Percentiles rank a stretch among this genome's conserved stretches.
Conservation (phyloP, 1,139 yeast genomes). For the Arxiozyma slooffiae region DNA sequence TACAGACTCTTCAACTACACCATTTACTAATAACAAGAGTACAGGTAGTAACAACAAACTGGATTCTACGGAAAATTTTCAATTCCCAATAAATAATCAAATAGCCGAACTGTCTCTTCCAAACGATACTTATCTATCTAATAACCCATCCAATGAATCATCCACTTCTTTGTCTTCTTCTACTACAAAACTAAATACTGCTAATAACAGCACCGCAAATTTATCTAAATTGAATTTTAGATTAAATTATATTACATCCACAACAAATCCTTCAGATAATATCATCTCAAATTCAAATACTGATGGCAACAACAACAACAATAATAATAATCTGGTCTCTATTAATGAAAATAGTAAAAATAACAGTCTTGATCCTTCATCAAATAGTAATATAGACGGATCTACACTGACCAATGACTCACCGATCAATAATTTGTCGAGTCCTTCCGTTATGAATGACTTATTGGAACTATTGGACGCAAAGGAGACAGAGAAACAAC, state of each 20-base stretch:
- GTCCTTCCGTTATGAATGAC: constrained; percentile 25
- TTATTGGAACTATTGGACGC: constrained; percentile 22
- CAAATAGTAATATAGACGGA: neutral
- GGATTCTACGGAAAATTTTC: neutral
- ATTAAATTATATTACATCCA: constrained; percentile 1
- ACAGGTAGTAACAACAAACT: neutral
- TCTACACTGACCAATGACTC: constrained; percentile 3
- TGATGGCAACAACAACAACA: too few relatives aligned
- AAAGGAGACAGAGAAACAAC: constrained; percentile 10
- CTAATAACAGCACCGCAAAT: constrained; percentile 10
- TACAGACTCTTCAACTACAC: constrained; percentile 1
- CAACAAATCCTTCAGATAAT: neutral
- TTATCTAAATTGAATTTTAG: constrained; percentile 7
- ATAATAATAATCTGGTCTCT: neutral
- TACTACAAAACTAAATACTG: constrained; percentile 10
- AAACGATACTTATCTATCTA: neutral
- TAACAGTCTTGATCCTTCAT: neutral
- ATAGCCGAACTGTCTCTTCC: neutral
- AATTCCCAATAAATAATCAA: neutral
- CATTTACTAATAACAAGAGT: constrained; percentile 1
- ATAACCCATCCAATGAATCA: neutral
- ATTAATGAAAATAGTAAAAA: neutral
- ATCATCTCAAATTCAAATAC: neutral
- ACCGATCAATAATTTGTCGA: constrained; percentile 10
- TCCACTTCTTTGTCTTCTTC: constrained; percentile 10